phyloP scores from a whole-genome alignment of 176 grass and related monocot genomes.

The Carex myosuroides region DNA sequence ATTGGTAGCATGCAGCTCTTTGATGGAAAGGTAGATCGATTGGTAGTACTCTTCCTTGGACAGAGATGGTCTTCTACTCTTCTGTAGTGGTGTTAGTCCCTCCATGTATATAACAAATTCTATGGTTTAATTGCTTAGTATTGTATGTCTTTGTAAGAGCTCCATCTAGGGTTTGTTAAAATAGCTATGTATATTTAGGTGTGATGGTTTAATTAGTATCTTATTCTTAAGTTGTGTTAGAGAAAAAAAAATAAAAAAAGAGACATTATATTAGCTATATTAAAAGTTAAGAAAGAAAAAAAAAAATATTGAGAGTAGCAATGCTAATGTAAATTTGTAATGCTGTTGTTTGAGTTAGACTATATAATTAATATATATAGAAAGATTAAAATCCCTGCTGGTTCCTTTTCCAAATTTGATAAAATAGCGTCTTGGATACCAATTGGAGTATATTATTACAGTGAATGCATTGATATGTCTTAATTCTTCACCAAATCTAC shows the following conservation, averaged over 20 bases:
- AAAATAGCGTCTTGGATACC: neutral
- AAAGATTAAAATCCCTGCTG: neutral
- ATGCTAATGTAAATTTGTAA: slow-evolving; percentile 22
- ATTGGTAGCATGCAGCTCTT: neutral
- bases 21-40: neutral
- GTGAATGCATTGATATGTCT: neutral
- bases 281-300: neutral
- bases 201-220: neutral
- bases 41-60: neutral
- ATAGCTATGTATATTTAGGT: slow-evolving; percentile 6
- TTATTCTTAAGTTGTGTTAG: neutral
- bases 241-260: neutral
- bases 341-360: slow-evolving; percentile 8
- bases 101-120: slow-evolving; percentile 8
- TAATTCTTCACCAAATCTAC: slow-evolving; percentile 23
- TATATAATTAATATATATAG: neutral
- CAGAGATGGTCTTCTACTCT: neutral
- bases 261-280: neutral
- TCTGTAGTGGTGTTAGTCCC: neutral
- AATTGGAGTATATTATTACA: neutral
- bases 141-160: neutral
- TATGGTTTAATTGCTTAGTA: slow-evolving; percentile 22
- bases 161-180: neutral
- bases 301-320: slow-evolving; percentile 1
- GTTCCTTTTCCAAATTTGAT: neutral